Percentiles rank a stretch among this genome's conserved stretches.
These are phyloP conservation scores for Geotrichum histeridarum DNA, from an alignment of 1,139 yeast genomes.

Conservation along the genomic window DNA sequence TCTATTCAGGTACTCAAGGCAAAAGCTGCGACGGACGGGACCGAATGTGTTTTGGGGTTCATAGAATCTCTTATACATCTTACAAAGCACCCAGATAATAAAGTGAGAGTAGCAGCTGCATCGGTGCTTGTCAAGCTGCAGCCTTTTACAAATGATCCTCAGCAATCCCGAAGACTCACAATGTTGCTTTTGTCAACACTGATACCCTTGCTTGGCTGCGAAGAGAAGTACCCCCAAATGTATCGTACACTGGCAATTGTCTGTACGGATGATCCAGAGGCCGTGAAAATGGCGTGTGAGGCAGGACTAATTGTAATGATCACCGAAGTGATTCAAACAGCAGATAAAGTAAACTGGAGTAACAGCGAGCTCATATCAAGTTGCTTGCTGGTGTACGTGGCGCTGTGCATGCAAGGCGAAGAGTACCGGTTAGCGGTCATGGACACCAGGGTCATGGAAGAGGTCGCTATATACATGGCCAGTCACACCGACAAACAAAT, in stretches of 20 bases:
- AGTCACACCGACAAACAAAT: conserved; percentile 20
- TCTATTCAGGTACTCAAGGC: conserved; percentile 15
- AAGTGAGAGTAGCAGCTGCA: conserved; percentile 34
- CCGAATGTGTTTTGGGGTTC: conserved; percentile 20
- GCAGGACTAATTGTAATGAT: conserved; percentile 34
- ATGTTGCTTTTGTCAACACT: conserved; percentile 35
- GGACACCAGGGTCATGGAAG: conserved; percentile 32
- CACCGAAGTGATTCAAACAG: conserved; percentile 25
- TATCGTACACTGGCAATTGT: conserved; percentile 32
- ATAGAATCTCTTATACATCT: conserved; percentile 27
- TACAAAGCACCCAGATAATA: conserved; percentile 27
- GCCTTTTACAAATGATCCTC: conserved; percentile 23
- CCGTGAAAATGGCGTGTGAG: conserved; percentile 37
- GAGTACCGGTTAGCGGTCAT: conserved; percentile 34
- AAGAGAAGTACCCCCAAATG: conserved; percentile 30
- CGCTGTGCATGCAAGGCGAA: conserved; percentile 36
- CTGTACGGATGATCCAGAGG: conserved; percentile 33
- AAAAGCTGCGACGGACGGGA: not conserved
- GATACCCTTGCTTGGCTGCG: conserved; percentile 31
- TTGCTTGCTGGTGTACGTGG: conserved; percentile 35
- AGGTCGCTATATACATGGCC: conserved; percentile 31
- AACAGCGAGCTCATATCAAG: conserved; percentile 30
- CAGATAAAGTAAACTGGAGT: conserved; percentile 23
- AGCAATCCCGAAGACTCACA: conserved; percentile 26
- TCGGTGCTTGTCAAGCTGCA: conserved; percentile 33